Conservation (phyloP, 2,329 filamentous ascomycete genomes). For the Cryphonectria parasitica region DNA sequence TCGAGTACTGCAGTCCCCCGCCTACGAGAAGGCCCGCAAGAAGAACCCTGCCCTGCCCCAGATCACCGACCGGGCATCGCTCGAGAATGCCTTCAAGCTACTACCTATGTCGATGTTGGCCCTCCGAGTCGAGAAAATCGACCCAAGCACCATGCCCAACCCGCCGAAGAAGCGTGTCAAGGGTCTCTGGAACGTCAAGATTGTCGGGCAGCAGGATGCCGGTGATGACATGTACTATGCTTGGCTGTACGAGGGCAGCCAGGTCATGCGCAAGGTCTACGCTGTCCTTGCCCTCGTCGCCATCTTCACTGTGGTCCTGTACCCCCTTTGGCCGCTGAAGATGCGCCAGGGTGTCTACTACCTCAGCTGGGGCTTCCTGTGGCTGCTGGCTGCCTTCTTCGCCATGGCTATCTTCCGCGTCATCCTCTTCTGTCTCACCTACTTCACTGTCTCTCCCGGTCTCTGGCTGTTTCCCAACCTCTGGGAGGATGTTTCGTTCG, state of each 20-base stretch:
- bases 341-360: slow-evolving; percentile 96
- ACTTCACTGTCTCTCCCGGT: slow-evolving; percentile 81
- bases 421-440: slow-evolving; percentile 91
- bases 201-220: slow-evolving; percentile 94
- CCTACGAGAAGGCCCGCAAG: slow-evolving; percentile 84
- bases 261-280: slow-evolving; percentile 92
- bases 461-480: slow-evolving; percentile 98
- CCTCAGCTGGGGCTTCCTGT: slow-evolving; percentile 89
- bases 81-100: slow-evolving; percentile 93
- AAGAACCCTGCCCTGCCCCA: slow-evolving; percentile 90
- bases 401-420: slow-evolving; percentile 96
- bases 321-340: slow-evolving; percentile 93
- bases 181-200: slow-evolving; percentile 92
- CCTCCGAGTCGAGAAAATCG: slow-evolving; percentile 82
- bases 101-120: slow-evolving; percentile 93
- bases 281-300: slow-evolving; percentile 78
- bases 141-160: slow-evolving; percentile 74
- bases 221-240: slow-evolving; percentile 89
- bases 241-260: slow-evolving; percentile 93
- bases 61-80: slow-evolving; percentile 80
- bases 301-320: slow-evolving; percentile 89
- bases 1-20: slow-evolving; percentile 83
- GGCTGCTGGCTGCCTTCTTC: slow-evolving; percentile 91
- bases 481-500: slow-evolving; percentile 97
- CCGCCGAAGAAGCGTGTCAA: slow-evolving; percentile 84